These are phyloP conservation scores for Cytospora paraplurivora DNA, from an alignment of 2,329 filamentous ascomycete genomes.

Conservation along the genomic window DNA sequence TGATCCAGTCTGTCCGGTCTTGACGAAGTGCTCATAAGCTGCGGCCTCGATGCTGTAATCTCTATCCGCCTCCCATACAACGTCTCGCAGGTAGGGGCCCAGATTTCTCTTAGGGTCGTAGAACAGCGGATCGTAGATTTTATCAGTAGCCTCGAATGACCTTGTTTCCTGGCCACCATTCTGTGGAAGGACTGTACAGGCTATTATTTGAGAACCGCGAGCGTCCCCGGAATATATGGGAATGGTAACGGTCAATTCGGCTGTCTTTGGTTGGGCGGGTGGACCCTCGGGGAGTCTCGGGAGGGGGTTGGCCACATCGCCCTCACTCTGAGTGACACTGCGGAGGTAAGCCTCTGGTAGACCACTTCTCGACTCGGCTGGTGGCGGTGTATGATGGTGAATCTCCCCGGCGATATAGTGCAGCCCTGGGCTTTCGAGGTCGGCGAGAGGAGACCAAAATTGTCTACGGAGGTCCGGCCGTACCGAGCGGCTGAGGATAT, in stretches of 20 bases:
- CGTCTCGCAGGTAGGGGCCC: not conserved
- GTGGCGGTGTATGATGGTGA: not conserved
- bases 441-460: not conserved
- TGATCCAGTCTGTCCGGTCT: not conserved
- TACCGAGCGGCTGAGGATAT: no score
- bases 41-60: not conserved
- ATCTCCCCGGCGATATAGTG: not conserved
- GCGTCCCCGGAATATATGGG: not conserved
- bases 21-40: not conserved
- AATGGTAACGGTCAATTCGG: not conserved
- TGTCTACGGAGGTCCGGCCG: no score
- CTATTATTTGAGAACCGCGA: constrained; percentile 1
- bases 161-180: not conserved
- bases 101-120: not conserved
- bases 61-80: not conserved
- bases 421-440: not conserved
- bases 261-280: not conserved
- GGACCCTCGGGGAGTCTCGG: not conserved
- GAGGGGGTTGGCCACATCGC: not conserved
- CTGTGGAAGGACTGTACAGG: not conserved
- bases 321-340: not conserved
- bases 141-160: not conserved
- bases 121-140: constrained; percentile 3
- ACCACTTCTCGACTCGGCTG: not conserved
- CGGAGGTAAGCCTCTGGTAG: not conserved